These are phyloP conservation scores for Cladosporium sp. DNA, from an alignment of 2,329 filamentous ascomycete species.

Conservation along the genomic window DNA sequence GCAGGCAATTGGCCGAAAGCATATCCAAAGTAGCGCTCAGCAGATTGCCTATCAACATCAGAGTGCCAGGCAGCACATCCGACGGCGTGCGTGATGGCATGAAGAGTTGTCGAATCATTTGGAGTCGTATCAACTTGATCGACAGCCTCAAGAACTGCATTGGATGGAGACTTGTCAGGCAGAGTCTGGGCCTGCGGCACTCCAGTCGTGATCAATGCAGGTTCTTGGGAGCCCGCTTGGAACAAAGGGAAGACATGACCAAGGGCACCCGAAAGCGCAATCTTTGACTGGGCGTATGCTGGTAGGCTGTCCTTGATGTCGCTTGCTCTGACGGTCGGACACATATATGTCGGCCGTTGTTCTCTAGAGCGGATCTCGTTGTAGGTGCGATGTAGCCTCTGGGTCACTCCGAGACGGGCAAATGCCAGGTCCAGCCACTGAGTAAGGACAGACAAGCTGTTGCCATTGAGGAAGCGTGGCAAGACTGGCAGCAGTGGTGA, in stretches of 20 bases:
- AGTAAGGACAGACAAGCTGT: conserved; percentile 12
- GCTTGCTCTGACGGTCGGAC: background rate
- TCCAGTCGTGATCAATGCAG: background rate
- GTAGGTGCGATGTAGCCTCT: conserved; percentile 8
- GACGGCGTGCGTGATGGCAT: background rate
- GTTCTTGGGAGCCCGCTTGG: too few relatives aligned
- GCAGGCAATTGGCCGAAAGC: background rate
- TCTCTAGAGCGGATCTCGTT: conserved; percentile 7
- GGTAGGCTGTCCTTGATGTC: background rate
- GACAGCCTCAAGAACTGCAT: background rate
- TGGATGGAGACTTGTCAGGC: background rate
- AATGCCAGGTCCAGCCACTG: conserved; percentile 18
- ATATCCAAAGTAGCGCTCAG: conserved; percentile 6
- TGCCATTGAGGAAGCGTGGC: conserved; percentile 15
- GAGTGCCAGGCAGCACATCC: background rate
- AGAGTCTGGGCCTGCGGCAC: background rate
- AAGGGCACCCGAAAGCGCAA: background rate
- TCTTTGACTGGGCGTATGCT: background rate
- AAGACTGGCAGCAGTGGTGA: conserved; percentile 13
- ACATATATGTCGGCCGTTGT: background rate
- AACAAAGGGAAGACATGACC: background rate
- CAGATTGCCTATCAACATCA: background rate
- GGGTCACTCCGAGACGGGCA: conserved; percentile 1
- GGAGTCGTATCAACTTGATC: background rate
- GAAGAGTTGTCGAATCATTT: background rate